A percentile compares a stretch with the other conserved stretches of the same genome.
phyloP scores from a whole-genome alignment of 1,284 basidiomycete species.

The Vanrija humicola region DNA sequence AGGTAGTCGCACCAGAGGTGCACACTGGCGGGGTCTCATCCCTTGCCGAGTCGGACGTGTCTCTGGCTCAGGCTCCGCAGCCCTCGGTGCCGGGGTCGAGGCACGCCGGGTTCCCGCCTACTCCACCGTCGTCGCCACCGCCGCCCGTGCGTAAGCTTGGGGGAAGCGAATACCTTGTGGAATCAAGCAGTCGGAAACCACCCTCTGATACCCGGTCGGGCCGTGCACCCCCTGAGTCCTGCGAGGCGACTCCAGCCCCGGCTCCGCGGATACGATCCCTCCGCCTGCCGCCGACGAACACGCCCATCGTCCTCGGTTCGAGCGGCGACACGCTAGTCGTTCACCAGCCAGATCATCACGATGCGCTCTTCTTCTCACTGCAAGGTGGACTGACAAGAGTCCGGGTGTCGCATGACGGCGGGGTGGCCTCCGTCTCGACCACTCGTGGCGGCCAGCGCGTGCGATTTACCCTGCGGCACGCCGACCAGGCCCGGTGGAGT shows the following conservation, averaged over 20 bases:
- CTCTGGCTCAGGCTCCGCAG: no score
- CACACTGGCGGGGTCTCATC: neutral
- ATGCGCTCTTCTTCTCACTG: slow-evolving; percentile 12
- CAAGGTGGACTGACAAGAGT: neutral
- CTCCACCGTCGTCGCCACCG: slow-evolving; percentile 6
- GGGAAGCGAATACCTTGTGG: no score
- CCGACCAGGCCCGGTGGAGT: slow-evolving; percentile 12
- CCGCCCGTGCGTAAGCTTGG: neutral
- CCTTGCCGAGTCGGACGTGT: neutral
- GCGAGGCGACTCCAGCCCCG: neutral
- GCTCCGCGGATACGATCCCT: slow-evolving; percentile 12
- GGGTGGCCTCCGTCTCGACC: neutral
- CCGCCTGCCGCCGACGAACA: slow-evolving; percentile 24
- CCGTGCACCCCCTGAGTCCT: neutral
- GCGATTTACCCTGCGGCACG: neutral
- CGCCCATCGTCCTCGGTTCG: slow-evolving; percentile 4
- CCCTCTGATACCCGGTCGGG: neutral
- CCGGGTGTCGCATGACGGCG: neutral
- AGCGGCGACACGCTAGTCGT: slow-evolving; percentile 16
- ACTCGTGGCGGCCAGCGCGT: neutral
- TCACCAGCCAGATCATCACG: neutral
- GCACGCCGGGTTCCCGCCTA: neutral
- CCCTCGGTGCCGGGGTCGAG: neutral
- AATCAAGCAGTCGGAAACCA: neutral
- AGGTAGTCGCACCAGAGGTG: no score